Evolutionary conservation across 306 rosid species (phyloP).

Genomic region (Styphnolobium japonicum): DNA sequence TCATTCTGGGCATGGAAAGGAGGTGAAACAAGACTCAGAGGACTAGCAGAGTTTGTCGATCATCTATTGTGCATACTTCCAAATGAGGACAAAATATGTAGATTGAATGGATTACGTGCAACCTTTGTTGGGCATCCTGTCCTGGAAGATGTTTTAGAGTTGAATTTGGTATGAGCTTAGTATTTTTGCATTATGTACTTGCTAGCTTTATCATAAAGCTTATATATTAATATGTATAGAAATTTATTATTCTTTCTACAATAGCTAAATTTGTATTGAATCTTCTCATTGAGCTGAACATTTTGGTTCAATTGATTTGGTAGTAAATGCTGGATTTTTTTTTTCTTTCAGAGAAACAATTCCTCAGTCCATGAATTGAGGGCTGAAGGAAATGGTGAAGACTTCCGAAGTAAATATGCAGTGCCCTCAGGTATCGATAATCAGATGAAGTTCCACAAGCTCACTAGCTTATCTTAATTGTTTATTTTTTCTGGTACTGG

Average conservation of each 20-base stretch:
- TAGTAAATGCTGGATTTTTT: constrained; percentile 13
- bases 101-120: constrained; percentile 75
- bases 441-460: constrained; percentile 16
- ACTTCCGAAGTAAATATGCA: constrained; percentile 53
- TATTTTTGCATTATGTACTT: not conserved
- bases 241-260: not conserved
- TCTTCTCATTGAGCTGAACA: not conserved
- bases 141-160: constrained; percentile 65
- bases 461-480: not conserved
- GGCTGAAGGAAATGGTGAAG: constrained; percentile 58
- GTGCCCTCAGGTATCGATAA: constrained; percentile 58
- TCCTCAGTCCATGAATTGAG: constrained; percentile 42
- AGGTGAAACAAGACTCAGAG: constrained; percentile 80
- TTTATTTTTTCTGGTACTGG: constrained; percentile 1
- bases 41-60: constrained; percentile 77
- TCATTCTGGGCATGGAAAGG: constrained; percentile 99
- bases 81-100: constrained; percentile 75
- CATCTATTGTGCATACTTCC: constrained; percentile 90
- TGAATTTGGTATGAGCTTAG: constrained; percentile 49
- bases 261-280: not conserved
- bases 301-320: constrained; percentile 10
- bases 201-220: not conserved
- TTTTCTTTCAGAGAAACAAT: constrained; percentile 51
- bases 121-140: constrained; percentile 91
- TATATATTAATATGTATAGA: not conserved